These are phyloP conservation scores for Suillus tomentosus DNA, from an alignment of 768 basidiomycete species.

Conservation along the genomic window DNA sequence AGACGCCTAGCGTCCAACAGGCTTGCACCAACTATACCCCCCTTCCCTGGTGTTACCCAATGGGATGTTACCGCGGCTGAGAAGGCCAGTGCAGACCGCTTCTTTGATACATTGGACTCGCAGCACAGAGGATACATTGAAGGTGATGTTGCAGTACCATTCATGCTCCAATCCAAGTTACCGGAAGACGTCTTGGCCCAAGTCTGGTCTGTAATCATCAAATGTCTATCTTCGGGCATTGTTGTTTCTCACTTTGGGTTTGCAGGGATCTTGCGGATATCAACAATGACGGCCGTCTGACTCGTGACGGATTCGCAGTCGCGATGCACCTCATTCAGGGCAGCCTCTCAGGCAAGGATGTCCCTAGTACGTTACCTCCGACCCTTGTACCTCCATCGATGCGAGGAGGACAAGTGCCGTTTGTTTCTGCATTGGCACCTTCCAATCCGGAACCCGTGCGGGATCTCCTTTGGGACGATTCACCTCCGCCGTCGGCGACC, in stretches of 20 bases:
- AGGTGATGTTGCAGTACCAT: slow-evolving; percentile 93
- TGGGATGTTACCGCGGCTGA: slow-evolving; percentile 89
- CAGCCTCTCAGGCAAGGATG: slow-evolving; percentile 75
- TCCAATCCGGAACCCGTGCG: slow-evolving; percentile 43
- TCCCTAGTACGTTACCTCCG: slow-evolving; percentile 70
- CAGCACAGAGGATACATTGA: slow-evolving; percentile 80
- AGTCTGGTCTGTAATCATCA: slow-evolving; percentile 68
- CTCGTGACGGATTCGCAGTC: slow-evolving; percentile 91
- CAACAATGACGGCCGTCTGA: slow-evolving; percentile 82
- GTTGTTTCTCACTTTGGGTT: slow-evolving; percentile 13
- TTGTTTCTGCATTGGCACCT: slow-evolving; percentile 40
- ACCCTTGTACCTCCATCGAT: slow-evolving; percentile 83
- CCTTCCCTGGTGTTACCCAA: slow-evolving; percentile 33
- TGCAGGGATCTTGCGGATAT: slow-evolving; percentile 92
- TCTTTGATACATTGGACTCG: slow-evolving; percentile 82
- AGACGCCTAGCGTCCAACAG: slow-evolving; percentile 22
- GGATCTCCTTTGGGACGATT: slow-evolving; percentile 58
- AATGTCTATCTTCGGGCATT: not conserved
- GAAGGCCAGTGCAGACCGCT: slow-evolving; percentile 74
- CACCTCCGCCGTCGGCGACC: slow-evolving; percentile 42
- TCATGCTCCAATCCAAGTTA: slow-evolving; percentile 89
- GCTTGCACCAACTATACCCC: slow-evolving; percentile 26
- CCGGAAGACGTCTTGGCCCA: slow-evolving; percentile 83
- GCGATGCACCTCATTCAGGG: slow-evolving; percentile 92
- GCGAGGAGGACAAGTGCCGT: slow-evolving; percentile 45